Percentiles rank a stretch among this genome's conserved stretches.
Evolutionary conservation across 2,329 filamentous ascomycete genomes (phyloP).

Genomic region (Alternaria brassicae): DNA sequence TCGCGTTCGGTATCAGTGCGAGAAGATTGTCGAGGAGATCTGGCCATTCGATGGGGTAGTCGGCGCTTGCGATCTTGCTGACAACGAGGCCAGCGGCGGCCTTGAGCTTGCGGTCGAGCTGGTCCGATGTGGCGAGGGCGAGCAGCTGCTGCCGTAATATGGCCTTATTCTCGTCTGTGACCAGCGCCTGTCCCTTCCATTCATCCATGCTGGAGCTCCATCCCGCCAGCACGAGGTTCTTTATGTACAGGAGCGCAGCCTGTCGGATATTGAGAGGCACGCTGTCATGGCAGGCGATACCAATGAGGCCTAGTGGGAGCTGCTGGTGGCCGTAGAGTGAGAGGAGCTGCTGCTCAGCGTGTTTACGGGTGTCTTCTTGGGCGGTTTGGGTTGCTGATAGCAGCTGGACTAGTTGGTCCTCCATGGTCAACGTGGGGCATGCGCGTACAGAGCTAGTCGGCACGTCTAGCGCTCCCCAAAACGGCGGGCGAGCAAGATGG

Average conservation of each 20-base stretch:
- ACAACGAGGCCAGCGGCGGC: constrained; percentile 86
- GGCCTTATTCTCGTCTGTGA: constrained; percentile 75
- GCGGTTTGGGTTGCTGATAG: constrained; percentile 85
- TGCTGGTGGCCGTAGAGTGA: constrained; percentile 71
- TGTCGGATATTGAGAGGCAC: constrained; percentile 80
- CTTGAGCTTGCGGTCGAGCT: constrained; percentile 83
- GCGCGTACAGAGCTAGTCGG: constrained; percentile 36
- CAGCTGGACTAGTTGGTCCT: constrained; percentile 88
- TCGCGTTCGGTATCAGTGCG: constrained; percentile 75
- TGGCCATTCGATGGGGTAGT: constrained; percentile 97
- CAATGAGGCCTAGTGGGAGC: constrained; percentile 80
- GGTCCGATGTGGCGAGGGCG: constrained; percentile 76
- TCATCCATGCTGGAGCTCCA: constrained; percentile 83
- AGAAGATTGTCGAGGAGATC: constrained; percentile 82
- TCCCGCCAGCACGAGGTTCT: constrained; percentile 81
- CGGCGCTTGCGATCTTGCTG: constrained; percentile 90
- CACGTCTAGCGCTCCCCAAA: constrained; percentile 39
- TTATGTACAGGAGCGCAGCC: constrained; percentile 78
- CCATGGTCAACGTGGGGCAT: constrained; percentile 64
- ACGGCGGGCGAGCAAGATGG: constrained; percentile 15
- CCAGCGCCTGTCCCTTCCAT: constrained; percentile 70
- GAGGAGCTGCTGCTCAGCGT: constrained; percentile 84
- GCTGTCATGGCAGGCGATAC: constrained; percentile 78
- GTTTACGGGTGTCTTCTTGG: constrained; percentile 77
- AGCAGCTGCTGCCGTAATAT: constrained; percentile 77